Evolutionary conservation across 2,329 filamentous ascomycete species (phyloP).

Genomic region (Diaporthe amygdali): DNA sequence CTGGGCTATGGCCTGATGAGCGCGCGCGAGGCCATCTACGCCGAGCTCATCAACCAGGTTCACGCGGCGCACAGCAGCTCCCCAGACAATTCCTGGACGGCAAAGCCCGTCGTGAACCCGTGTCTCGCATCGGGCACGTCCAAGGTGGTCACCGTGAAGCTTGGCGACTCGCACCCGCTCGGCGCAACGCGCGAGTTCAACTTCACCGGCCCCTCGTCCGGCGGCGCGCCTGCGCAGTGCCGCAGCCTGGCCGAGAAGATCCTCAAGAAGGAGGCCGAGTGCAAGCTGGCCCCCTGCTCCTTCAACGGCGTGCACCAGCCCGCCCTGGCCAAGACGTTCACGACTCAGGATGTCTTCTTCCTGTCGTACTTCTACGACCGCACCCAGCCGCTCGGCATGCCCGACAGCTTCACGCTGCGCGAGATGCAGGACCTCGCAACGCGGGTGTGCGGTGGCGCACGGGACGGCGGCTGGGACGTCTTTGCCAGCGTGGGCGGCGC

Average conservation of each 20-base stretch:
- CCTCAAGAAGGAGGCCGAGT: conserved; percentile 83
- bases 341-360: conserved; percentile 90
- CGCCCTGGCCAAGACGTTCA: conserved; percentile 88
- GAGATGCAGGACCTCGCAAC: conserved; percentile 87
- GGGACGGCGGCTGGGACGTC: conserved; percentile 70
- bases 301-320: conserved; percentile 98
- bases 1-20: conserved; percentile 96
- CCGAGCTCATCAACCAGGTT: conserved; percentile 74
- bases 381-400: conserved; percentile 92
- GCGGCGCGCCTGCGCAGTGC: conserved; percentile 80
- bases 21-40: conserved; percentile 86
- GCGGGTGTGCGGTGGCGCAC: conserved; percentile 81
- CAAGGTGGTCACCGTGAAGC: conserved; percentile 73
- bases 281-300: conserved; percentile 87
- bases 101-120: conserved; percentile 77
- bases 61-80: conserved; percentile 62
- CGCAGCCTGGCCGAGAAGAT: conserved; percentile 90
- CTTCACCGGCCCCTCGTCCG: conserved; percentile 81
- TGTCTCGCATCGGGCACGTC: conserved; percentile 84
- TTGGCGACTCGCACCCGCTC: conserved; percentile 70
- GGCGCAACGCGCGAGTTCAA: conserved; percentile 72
- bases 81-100: conserved; percentile 68
- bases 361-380: conserved; percentile 99
- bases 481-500: conserved; percentile 81
- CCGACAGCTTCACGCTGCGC: conserved; percentile 91